These are phyloP conservation scores for Hansenula sp. DNA, from an alignment of 1,139 yeast species.

Conservation along the genomic window DNA sequence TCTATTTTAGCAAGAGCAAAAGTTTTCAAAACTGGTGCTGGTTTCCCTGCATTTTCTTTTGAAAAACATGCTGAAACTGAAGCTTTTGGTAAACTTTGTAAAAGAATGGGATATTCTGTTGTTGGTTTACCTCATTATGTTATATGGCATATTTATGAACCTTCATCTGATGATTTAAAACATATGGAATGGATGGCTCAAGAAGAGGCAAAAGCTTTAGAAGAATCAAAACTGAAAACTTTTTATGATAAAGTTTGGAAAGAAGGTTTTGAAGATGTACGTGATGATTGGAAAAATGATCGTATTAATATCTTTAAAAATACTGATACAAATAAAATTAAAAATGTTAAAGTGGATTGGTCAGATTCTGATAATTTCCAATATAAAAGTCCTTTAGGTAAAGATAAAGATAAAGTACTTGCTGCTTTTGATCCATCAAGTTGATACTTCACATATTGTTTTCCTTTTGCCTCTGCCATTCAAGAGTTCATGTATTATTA, in stretches of 20 bases:
- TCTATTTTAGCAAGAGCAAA: conserved; percentile 76
- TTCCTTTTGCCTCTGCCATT: too few relatives aligned
- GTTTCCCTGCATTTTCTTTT: conserved; percentile 88
- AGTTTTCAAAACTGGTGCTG: conserved; percentile 77
- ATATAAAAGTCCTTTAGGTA: conserved; percentile 22
- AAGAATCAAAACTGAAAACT: conserved; percentile 61
- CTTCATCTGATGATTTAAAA: conserved; percentile 78
- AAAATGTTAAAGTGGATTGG: conserved; percentile 63
- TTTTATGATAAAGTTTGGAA: conserved; percentile 74
- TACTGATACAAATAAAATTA: conserved; percentile 48
- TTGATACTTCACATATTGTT: not conserved
- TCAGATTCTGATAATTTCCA: conserved; percentile 50
- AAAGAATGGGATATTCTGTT: conserved; percentile 76
- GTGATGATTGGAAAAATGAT: conserved; percentile 64
- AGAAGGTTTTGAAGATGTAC: conserved; percentile 72
- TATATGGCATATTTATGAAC: conserved; percentile 91
- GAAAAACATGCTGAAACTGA: conserved; percentile 92
- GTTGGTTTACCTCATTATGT: conserved; percentile 87
- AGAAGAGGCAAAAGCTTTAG: conserved; percentile 73
- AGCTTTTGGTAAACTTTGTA: conserved; percentile 84
- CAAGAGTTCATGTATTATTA: not conserved
- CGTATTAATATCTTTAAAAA: conserved; percentile 64
- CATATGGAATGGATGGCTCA: conserved; percentile 98
- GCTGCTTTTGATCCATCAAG: conserved; percentile 26
- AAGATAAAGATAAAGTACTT: conserved; percentile 22